A percentile compares a stretch with the other conserved stretches of the same genome.
Evolutionary conservation across 2,329 filamentous ascomycete genomes (phyloP).

Genomic region (Cladosporium velox): DNA sequence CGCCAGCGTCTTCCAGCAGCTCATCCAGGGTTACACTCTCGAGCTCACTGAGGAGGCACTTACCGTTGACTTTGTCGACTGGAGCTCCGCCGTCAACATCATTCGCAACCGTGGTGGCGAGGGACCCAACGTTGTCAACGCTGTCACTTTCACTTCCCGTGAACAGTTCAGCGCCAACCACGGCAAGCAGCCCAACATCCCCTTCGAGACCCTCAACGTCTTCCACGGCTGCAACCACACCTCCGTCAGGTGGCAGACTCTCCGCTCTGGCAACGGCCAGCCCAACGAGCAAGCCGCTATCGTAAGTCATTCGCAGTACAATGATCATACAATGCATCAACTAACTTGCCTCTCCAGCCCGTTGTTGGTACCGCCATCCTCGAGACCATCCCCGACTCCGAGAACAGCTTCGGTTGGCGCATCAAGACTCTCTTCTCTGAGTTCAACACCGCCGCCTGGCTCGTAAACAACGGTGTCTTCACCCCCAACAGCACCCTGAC

Average conservation of each 20-base stretch:
- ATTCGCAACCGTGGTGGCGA: conserved; percentile 34
- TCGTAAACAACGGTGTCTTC: conserved; percentile 32
- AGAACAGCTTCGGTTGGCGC: conserved; percentile 33
- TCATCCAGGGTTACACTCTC: conserved; percentile 36
- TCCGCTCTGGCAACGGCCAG: conserved; percentile 31
- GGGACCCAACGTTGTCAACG: conserved; percentile 30
- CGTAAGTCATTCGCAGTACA: conserved; percentile 25
- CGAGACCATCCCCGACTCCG: conserved; percentile 27
- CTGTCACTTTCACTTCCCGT: conserved; percentile 30
- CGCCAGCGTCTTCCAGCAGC: conserved; percentile 34
- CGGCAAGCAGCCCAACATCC: conserved; percentile 34
- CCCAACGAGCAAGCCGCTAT: conserved; percentile 32
- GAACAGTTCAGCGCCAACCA: conserved; percentile 34
- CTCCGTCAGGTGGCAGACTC: conserved; percentile 33
- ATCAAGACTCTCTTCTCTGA: conserved; percentile 35
- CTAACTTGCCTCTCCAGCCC: conserved; percentile 23
- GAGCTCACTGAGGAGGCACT: conserved; percentile 33
- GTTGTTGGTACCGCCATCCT: conserved; percentile 32
- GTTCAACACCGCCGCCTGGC: conserved; percentile 37
- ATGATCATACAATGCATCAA: not conserved
- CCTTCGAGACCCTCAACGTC: conserved; percentile 35
- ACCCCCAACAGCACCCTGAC: conserved; percentile 23
- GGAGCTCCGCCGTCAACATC: conserved; percentile 36
- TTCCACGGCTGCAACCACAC: conserved; percentile 33
- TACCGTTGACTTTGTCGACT: conserved; percentile 36